These are phyloP conservation scores for Stachybotrys chlorohalonatus DNA, from an alignment of 2,329 filamentous ascomycete species.

Conservation along the genomic window DNA sequence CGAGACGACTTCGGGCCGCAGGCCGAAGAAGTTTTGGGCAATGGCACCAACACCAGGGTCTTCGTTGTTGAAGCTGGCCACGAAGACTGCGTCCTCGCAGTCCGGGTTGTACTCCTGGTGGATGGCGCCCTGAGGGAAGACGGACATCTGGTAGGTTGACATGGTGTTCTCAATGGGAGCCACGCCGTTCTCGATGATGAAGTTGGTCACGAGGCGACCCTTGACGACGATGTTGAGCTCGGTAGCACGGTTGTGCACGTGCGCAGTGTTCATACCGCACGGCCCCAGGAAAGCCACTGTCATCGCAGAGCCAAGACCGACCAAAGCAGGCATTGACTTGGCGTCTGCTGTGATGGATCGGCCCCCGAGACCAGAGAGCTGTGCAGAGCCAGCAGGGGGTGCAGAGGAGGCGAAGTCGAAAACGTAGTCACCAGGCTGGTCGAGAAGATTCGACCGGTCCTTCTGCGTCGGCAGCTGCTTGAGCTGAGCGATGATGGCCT, in stretches of 20 bases:
- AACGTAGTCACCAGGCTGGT: slow-evolving; percentile 27
- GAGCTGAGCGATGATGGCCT: slow-evolving; percentile 17
- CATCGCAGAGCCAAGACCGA: slow-evolving; percentile 35
- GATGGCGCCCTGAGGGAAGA: slow-evolving; percentile 39
- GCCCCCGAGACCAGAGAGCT: slow-evolving; percentile 24
- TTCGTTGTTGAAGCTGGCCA: slow-evolving; percentile 35
- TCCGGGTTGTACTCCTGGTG: slow-evolving; percentile 44
- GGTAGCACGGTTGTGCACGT: slow-evolving; percentile 37
- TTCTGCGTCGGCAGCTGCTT: slow-evolving; percentile 18
- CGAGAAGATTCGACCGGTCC: slow-evolving; percentile 20
- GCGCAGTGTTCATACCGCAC: slow-evolving; percentile 42
- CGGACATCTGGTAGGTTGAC: slow-evolving; percentile 31
- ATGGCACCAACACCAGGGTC: slow-evolving; percentile 36
- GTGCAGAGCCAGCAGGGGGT: slow-evolving; percentile 4
- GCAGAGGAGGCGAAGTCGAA: slow-evolving; percentile 29
- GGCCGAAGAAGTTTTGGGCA: slow-evolving; percentile 36
- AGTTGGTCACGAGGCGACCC: slow-evolving; percentile 33
- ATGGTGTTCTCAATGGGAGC: slow-evolving; percentile 27
- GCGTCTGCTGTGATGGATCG: slow-evolving; percentile 29
- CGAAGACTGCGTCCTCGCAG: slow-evolving; percentile 36
- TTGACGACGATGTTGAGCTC: slow-evolving; percentile 37
- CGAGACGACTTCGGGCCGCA: slow-evolving; percentile 25
- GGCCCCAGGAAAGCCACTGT: slow-evolving; percentile 38
- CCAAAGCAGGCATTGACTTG: slow-evolving; percentile 40
- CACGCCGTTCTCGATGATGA: slow-evolving; percentile 33